A percentile compares a stretch with the other conserved stretches of the same genome.
Evolutionary conservation across 1,284 basidiomycete species (phyloP).

Genomic region (Pholiota adiposa): DNA sequence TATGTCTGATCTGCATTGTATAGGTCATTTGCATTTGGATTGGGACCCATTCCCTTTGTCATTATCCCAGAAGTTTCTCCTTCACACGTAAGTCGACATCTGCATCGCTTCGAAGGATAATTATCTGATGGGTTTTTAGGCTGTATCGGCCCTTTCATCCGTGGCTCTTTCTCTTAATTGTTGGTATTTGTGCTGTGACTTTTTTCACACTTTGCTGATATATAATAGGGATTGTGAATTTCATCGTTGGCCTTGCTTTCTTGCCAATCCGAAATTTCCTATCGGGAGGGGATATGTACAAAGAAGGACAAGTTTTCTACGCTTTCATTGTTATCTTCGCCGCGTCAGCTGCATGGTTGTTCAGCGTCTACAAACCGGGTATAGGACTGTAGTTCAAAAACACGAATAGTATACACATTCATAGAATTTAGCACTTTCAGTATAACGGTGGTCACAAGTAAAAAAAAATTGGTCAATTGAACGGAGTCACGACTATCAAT

Average conservation of each 20-base stretch:
- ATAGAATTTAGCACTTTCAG: too few relatives aligned
- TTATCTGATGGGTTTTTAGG: conserved; percentile 46
- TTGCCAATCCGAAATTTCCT: conserved; percentile 81
- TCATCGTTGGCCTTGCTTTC: conserved; percentile 82
- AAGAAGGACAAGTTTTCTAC: conserved; percentile 85
- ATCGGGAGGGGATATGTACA: conserved; percentile 60
- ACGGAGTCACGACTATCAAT: neutral
- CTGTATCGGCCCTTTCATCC: conserved; percentile 84
- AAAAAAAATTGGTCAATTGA: too few relatives aligned
- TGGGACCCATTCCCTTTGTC: conserved; percentile 93
- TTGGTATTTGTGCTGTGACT: conserved; percentile 37
- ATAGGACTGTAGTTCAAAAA: conserved; percentile 18
- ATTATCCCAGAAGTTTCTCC: conserved; percentile 94
- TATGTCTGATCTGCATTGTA: conserved; percentile 1
- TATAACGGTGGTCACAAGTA: too few relatives aligned
- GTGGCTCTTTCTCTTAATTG: conserved; percentile 86
- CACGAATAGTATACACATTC: neutral
- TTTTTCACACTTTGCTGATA: neutral
- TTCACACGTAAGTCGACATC: conserved; percentile 55
- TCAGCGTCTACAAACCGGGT: conserved; percentile 40
- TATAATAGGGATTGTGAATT: conserved; percentile 77
- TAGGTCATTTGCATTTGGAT: conserved; percentile 86
- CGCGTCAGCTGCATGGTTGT: conserved; percentile 41
- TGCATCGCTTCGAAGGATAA: neutral
- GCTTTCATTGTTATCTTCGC: conserved; percentile 65